A percentile compares a stretch with the other conserved stretches of the same genome.
Conservation (phyloP, 2,329 filamentous ascomycete genomes). For the Fusarium tupiense region DNA sequence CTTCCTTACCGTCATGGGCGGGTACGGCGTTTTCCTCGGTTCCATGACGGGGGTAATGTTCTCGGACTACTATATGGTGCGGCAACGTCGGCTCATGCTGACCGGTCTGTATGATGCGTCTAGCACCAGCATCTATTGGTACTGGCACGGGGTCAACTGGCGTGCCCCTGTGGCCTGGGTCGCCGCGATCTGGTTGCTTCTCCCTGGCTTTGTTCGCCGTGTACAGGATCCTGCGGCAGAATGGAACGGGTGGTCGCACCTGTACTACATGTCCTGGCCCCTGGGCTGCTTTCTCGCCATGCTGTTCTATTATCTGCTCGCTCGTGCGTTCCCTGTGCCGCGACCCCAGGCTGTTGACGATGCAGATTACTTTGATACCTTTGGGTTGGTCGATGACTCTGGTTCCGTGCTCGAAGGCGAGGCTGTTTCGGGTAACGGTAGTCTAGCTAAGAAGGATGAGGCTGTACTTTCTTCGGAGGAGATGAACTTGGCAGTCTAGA, state of each 20-base stretch:
- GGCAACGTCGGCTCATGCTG: not conserved
- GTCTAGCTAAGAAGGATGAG: not conserved
- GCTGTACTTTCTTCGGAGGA: not conserved
- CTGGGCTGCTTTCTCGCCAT: not conserved
- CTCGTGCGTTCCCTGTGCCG: not conserved
- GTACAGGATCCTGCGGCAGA: not conserved
- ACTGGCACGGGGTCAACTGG: not conserved
- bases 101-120: not conserved
- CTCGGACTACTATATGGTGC: not conserved
- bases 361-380: not conserved
- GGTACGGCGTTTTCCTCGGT: not conserved
- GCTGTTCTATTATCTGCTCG: not conserved
- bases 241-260: not conserved
- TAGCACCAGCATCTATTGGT: not conserved
- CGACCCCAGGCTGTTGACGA: not conserved
- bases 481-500: not conserved
- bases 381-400: not conserved
- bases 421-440: not conserved
- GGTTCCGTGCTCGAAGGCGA: not conserved
- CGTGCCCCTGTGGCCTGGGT: not conserved
- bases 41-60: not conserved
- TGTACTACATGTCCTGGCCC: not conserved
- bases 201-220: not conserved
- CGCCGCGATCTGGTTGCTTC: not conserved
- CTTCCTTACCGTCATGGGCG: not conserved